Conservation (phyloP, 495 filamentous ascomycete species). For the Patellaria atrata region DNA sequence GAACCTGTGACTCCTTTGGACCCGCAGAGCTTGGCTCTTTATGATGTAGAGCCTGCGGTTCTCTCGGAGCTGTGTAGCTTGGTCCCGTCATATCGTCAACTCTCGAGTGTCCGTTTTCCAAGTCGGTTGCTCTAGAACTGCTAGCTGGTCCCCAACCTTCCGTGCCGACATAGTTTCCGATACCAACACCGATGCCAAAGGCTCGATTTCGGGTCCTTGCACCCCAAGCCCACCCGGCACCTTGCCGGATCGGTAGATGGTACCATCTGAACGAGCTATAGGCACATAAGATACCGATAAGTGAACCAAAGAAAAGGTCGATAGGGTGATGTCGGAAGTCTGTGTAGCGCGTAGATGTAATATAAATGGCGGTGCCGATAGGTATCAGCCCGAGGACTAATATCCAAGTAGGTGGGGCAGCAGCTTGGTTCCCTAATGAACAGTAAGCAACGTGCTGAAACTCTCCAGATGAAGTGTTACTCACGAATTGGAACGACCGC, state of each 20-base stretch:
- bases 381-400: constrained; percentile 44
- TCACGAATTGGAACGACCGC: no score
- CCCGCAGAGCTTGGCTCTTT: no score
- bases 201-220: constrained; percentile 23
- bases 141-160: constrained; percentile 25
- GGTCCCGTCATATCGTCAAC: no score
- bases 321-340: constrained; percentile 51
- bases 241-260: constrained; percentile 25
- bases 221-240: constrained; percentile 28
- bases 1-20: no score
- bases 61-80: no score
- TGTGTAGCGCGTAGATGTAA: constrained; percentile 46
- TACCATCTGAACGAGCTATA: constrained; percentile 50
- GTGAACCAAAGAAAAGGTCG: constrained; percentile 45
- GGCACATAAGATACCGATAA: constrained; percentile 41
- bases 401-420: constrained; percentile 44
- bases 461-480: no score
- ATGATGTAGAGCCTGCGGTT: no score
- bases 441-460: no score
- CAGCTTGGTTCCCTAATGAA: constrained; percentile 39
- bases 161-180: constrained; percentile 24
- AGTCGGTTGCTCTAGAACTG: no score
- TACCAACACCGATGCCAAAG: constrained; percentile 29
- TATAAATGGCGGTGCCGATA: constrained; percentile 43
- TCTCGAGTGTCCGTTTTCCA: no score